phyloP scores from a whole-genome alignment of 768 basidiomycete genomes.

The Psilocybe tampanensis region DNA sequence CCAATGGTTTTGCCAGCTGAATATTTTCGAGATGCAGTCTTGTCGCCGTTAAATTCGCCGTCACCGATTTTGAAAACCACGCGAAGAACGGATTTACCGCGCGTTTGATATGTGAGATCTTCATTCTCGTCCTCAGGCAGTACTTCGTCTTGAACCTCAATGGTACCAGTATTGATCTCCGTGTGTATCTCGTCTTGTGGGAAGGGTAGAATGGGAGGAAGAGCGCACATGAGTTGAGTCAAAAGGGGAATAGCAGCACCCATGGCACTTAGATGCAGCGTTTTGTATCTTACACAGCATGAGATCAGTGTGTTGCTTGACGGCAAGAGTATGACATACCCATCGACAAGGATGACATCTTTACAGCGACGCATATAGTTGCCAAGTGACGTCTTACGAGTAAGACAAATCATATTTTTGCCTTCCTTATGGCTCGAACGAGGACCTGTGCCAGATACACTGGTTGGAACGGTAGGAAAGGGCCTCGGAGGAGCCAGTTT shows the following conservation, averaged over 20 bases:
- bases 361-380: constrained; percentile 81
- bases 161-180: constrained; percentile 67
- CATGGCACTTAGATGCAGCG: constrained; percentile 77
- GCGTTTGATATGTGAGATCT: constrained; percentile 62
- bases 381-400: constrained; percentile 73
- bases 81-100: constrained; percentile 71
- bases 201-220: constrained; percentile 76
- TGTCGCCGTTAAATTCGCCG: constrained; percentile 51
- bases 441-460: constrained; percentile 81
- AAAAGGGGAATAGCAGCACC: constrained; percentile 90
- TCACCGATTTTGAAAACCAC: constrained; percentile 65
- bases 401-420: constrained; percentile 79
- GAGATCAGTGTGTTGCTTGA: neutral
- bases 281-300: constrained; percentile 57
- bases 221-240: constrained; percentile 64
- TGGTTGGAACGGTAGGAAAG: constrained; percentile 72
- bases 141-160: constrained; percentile 79
- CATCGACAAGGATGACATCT: constrained; percentile 68
- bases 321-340: constrained; percentile 42
- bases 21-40: constrained; percentile 26
- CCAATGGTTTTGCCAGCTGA: constrained; percentile 24
- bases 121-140: constrained; percentile 76
- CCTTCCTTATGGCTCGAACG: constrained; percentile 79
- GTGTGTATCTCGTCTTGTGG: constrained; percentile 60
- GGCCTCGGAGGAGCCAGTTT: constrained; percentile 77